Evolutionary conservation across 352 stramenopile genomes (phyloP).

Genomic region (Pythium volutum): DNA sequence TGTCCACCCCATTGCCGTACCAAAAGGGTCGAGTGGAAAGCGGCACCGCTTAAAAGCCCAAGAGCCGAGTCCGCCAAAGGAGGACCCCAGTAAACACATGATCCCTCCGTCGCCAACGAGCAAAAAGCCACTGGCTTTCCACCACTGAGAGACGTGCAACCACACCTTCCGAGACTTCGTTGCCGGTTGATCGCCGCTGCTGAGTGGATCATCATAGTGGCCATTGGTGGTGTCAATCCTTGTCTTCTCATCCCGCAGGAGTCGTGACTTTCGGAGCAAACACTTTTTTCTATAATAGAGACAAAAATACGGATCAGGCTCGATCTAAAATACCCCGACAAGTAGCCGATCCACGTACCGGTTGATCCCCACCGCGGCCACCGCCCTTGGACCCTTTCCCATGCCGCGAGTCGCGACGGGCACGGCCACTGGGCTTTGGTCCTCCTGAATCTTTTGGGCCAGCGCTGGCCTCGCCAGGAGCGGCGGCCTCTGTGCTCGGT

Average conservation of each 20-base stretch:
- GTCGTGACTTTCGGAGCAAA: conserved; percentile 59
- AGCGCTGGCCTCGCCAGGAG: background rate
- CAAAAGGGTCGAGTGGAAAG: background rate
- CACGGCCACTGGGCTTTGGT: background rate
- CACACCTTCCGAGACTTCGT: background rate
- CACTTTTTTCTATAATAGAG: conserved; percentile 45
- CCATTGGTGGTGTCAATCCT: background rate
- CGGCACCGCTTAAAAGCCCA: background rate
- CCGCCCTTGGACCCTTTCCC: conserved; percentile 13
- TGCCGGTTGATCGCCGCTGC: background rate
- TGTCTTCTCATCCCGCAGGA: conserved; percentile 22
- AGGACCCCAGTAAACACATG: background rate
- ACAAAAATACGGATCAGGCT: background rate
- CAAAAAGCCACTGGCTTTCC: background rate
- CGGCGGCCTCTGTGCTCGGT: background rate
- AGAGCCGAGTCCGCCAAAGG: background rate
- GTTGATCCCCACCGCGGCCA: conserved; percentile 18
- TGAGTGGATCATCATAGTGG: conserved; percentile 4
- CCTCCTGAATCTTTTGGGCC: conserved; percentile 6
- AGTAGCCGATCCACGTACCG: conserved; percentile 3
- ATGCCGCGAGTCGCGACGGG: conserved; percentile 7
- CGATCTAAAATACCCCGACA: background rate
- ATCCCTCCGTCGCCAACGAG: background rate
- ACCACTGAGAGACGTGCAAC: background rate
- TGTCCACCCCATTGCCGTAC: background rate